Evolutionary conservation across 1,139 yeast species (phyloP).

Genomic region (Geotrichum histeridarum): DNA sequence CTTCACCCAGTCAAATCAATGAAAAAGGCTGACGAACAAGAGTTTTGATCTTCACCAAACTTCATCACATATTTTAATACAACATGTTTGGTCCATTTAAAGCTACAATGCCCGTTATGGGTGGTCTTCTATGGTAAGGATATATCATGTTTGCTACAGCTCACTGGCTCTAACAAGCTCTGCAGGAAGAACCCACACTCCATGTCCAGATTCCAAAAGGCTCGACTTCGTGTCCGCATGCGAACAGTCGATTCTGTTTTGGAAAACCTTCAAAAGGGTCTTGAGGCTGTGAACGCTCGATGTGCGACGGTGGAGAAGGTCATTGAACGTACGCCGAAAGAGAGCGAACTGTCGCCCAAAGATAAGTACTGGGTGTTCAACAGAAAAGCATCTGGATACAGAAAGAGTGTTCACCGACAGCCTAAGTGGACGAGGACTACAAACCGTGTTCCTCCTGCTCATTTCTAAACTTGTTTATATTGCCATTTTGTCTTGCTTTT

Average conservation of each 20-base stretch:
- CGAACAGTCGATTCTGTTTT: slow-evolving; percentile 75
- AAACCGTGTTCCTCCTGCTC: slow-evolving; percentile 72
- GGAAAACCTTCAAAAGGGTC: slow-evolving; percentile 61
- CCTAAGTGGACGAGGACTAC: slow-evolving; percentile 59
- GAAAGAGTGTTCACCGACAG: slow-evolving; percentile 71
- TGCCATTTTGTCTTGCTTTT: background rate
- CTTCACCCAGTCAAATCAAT: background rate
- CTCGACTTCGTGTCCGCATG: slow-evolving; percentile 77
- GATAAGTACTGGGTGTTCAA: slow-evolving; percentile 88
- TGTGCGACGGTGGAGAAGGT: slow-evolving; percentile 52
- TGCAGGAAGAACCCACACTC: slow-evolving; percentile 62
- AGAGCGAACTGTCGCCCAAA: slow-evolving; percentile 66
- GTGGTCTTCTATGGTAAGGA: slow-evolving; percentile 83
- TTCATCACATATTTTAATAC: background rate
- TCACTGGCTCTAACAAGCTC: background rate
- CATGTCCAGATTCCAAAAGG: slow-evolving; percentile 75
- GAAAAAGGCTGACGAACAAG: too few species aligned
- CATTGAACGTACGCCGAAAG: slow-evolving; percentile 63
- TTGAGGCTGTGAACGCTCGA: slow-evolving; percentile 47
- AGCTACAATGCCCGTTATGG: slow-evolving; percentile 55
- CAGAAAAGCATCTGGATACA: slow-evolving; percentile 66
- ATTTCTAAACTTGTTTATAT: slow-evolving; percentile 45
- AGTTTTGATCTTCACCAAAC: too few species aligned
- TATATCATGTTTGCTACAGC: slow-evolving; percentile 31
- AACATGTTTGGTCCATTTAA: slow-evolving; percentile 80